Percentiles rank a stretch among this genome's conserved stretches.
These are phyloP conservation scores for Trichophyton verrucosum DNA, from an alignment of 2,329 filamentous ascomycete species.

Conservation along the genomic window DNA sequence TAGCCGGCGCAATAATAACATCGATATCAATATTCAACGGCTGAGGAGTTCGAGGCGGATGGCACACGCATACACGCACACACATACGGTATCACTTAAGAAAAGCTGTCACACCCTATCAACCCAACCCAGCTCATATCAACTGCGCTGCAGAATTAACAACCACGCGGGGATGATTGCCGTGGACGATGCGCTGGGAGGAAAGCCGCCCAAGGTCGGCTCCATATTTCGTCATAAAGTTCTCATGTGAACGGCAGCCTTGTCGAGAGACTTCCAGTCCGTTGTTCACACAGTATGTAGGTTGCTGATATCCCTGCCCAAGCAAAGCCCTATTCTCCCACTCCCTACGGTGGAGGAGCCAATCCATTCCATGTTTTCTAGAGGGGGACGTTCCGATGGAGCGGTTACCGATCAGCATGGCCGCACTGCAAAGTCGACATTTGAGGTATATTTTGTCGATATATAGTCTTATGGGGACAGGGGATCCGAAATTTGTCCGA, in stretches of 20 bases:
- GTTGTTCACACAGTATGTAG: not conserved
- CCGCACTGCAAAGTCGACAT: constrained; percentile 5
- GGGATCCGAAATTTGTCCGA: constrained; percentile 9
- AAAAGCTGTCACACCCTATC: not conserved
- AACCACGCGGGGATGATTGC: constrained; percentile 1
- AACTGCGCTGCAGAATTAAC: not conserved
- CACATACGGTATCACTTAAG: not conserved
- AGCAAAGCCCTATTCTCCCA: not conserved
- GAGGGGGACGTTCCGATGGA: constrained; percentile 8
- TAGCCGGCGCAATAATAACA: not conserved
- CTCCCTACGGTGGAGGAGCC: not conserved
- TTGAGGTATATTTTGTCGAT: constrained; percentile 8
- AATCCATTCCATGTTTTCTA: not conserved
- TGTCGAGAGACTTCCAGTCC: not conserved
- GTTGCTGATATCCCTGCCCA: not conserved
- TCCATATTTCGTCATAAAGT: constrained; percentile 2
- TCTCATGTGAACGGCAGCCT: not conserved
- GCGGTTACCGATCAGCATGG: constrained; percentile 12
- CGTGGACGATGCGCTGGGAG: not conserved
- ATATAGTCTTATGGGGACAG: constrained; percentile 6
- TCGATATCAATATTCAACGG: not conserved
- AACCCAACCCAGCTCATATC: not conserved
- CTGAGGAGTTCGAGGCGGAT: not conserved
- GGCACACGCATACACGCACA: not conserved
- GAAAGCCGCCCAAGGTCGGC: constrained; percentile 1